Evolutionary conservation across 768 basidiomycete species (phyloP).

Genomic region (Leccinum subtestaceum): DNA sequence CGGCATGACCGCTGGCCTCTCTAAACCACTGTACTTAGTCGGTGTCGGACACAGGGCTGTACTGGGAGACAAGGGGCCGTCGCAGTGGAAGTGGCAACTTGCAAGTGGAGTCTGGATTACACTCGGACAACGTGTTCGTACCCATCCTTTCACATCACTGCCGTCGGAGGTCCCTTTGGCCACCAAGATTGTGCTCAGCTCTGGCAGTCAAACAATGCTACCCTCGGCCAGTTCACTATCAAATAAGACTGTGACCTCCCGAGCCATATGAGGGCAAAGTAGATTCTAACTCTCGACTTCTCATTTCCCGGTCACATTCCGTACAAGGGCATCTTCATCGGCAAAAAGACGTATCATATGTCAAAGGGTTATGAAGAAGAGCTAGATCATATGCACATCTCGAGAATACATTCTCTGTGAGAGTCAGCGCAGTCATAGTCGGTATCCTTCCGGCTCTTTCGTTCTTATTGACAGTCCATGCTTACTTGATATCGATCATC

Average conservation of each 20-base stretch:
- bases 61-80: constrained; percentile 68
- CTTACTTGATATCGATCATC: too few relatives aligned
- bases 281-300: constrained; percentile 25
- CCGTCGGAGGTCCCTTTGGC: too few relatives aligned
- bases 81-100: constrained; percentile 44
- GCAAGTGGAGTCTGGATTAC: constrained; percentile 49
- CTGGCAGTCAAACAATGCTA: too few relatives aligned
- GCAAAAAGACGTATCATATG: constrained; percentile 75
- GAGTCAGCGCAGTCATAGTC: too few relatives aligned
- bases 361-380: constrained; percentile 87
- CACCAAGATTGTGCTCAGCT: too few relatives aligned
- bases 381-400: constrained; percentile 49
- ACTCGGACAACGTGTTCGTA: constrained; percentile 22
- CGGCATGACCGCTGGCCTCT: constrained; percentile 88
- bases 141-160: too few relatives aligned
- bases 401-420: background rate
- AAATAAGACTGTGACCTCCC: too few relatives aligned
- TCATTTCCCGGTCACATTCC: too few relatives aligned
- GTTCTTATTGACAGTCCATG: too few relatives aligned
- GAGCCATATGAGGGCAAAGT: constrained; percentile 53
- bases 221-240: too few relatives aligned
- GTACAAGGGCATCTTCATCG: constrained; percentile 47
- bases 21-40: constrained; percentile 62
- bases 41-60: constrained; percentile 92
- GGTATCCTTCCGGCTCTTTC: too few relatives aligned